Percentiles rank a stretch among this genome's conserved stretches.
phyloP scores from a whole-genome alignment of 2,329 filamentous ascomycete species.

The Aspergillus candidus region DNA sequence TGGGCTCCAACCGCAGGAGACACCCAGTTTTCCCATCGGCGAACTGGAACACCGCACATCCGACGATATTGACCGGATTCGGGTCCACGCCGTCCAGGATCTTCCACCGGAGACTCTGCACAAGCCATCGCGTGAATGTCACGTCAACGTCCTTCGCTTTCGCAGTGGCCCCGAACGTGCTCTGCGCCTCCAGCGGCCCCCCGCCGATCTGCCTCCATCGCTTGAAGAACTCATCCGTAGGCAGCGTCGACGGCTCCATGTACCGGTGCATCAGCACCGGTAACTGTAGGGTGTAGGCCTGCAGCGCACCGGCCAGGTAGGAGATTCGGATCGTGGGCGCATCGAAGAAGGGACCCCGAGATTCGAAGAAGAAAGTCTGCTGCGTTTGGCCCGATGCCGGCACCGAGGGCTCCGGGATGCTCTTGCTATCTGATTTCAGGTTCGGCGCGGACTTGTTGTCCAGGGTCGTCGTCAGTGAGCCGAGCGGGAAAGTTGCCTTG shows the following conservation, averaged over 20 bases:
- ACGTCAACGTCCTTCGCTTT: constrained; percentile 62
- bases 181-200: constrained; percentile 77
- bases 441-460: constrained; percentile 62
- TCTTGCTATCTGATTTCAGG: constrained; percentile 81
- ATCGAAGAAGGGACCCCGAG: constrained; percentile 71
- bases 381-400: constrained; percentile 70
- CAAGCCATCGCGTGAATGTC: constrained; percentile 62
- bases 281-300: constrained; percentile 85
- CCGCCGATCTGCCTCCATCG: constrained; percentile 98
- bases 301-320: constrained; percentile 87
- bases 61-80: constrained; percentile 89
- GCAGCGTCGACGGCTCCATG: constrained; percentile 85
- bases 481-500: constrained; percentile 77
- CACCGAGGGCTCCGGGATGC: constrained; percentile 77
- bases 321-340: constrained; percentile 85
- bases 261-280: constrained; percentile 90
- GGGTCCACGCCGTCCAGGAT: constrained; percentile 81
- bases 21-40: constrained; percentile 90
- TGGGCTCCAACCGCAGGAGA: constrained; percentile 87
- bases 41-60: constrained; percentile 69
- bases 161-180: constrained; percentile 66
- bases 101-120: constrained; percentile 86
- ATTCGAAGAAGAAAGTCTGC: constrained; percentile 92
- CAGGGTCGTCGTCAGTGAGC: constrained; percentile 88
- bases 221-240: constrained; percentile 94